Base-by-base conservation (phyloP, 2,329 filamentous ascomycete species). In the Trichoderma hamatum region DNA sequence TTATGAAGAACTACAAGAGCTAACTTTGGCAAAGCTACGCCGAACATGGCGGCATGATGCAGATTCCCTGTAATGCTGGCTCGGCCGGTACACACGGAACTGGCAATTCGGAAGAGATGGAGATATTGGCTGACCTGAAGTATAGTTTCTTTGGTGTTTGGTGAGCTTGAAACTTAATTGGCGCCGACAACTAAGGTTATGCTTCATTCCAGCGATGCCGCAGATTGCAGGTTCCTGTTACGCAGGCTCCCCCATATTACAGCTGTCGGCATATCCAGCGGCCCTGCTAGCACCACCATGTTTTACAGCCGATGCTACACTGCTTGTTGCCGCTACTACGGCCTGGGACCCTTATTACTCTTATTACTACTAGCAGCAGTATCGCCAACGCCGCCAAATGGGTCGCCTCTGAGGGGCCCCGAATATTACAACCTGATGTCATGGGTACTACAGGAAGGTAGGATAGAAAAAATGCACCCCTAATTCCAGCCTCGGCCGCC, bases 341-440 rank as follows among this genome's bases (percentile, higher is more conserved):
- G 28, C 21, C 39, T 19, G 39, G 39, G 39, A 43, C 39, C 39
- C 39, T 43, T 28, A 26, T 24, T 14, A 28, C n/a, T 52, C n/a
- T n/a, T n/a, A n/a, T n/a, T n/a, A n/a, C n/a, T n/a, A n/a, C n/a
- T n/a, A n/a, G n/a, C n/a, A 26, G 14, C 26, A 60, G 10, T 5
- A 39, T 32, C n/a, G 21, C 24, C 51, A 34, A 46, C 52, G 60
- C 60, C 46, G 34, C 43, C 26, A 13, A 58, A 56, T 66, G 62
- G 63, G 52, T 54, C 62, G 63, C 52, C 28, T 51, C 14, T 58
- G 39, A 51, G 54, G 62, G 63, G 39, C 54, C 54, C 64, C 60
- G 26, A 39, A 70, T 64, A 70, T 71, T 70, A 59, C 68, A 34
- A 46, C 52, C 16, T 67, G 67, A 71, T 71, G 70, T 71, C 67